Base-by-base conservation (phyloP, 441 rosid species). In the Adansonia madagascariensis region DNA sequence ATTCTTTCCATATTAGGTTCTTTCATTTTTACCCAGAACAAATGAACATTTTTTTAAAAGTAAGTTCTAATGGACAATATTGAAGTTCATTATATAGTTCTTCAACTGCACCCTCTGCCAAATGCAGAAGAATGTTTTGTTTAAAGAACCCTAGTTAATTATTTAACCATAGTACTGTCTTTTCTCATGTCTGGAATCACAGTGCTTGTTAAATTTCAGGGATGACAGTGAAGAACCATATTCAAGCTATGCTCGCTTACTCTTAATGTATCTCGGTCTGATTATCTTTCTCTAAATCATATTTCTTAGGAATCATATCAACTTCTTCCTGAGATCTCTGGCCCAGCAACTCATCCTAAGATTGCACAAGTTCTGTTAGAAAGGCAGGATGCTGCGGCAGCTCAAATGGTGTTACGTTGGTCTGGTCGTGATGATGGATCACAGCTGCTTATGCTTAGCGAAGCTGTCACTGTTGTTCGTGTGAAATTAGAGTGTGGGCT, bases 401-500 rank as follows among this genome's bases (percentile, higher is more conserved):
- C 98, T 85, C 88, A 90, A 60, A 89, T 90, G 98, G 98, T 91
- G 81, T 83, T 95, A 77, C 91, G 94, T 60, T 92, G 97, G 94
- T 94, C 95, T 78, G 97, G 97, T 50, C 91, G 85, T 75, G 99
- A 95, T 84, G 86, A 85, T 75, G 90, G 86, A 63, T 86, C 93
- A 53, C 90, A 75, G 67, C 78, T 87, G 82, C 85, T 91, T 66
- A 88, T 91, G 27, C 86, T 92, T 70, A 83, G 76, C 77, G 97
- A 95, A 86, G 97, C 98, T 71, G 97, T 91, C 72, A 94, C 95
- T 81, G 89, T 91, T 60, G 80, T 92, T 85, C 88, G 93, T 67
- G 94, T 92, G 70, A 95, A 98, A 80, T 82, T 95, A 76, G 97
- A 91, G 83, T 92, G 97, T 83, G 95, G 91, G 63, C 97, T 95